These are phyloP conservation scores for Candida alai DNA, from an alignment of 805 yeast species.

Conservation along the genomic window DNA sequence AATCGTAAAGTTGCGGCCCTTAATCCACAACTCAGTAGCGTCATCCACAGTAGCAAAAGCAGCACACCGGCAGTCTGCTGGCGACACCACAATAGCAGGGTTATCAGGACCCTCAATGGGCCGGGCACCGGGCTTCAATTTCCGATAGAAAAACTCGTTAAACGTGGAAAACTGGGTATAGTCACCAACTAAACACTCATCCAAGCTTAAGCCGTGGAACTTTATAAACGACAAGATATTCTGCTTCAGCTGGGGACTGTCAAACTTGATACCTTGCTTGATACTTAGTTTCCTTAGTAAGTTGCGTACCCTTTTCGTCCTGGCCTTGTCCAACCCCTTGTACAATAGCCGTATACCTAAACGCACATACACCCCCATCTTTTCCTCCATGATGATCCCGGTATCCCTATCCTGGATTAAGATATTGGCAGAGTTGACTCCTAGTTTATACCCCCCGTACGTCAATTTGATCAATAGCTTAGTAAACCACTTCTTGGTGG, in stretches of 20 bases:
- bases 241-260: constrained; percentile 57
- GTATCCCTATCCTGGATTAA: constrained; percentile 88
- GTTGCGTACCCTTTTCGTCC: constrained; percentile 53
- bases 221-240: constrained; percentile 75
- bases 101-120: constrained; percentile 57
- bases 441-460: constrained; percentile 82
- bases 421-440: constrained; percentile 89
- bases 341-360: constrained; percentile 83
- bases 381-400: constrained; percentile 88
- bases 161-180: constrained; percentile 58
- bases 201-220: constrained; percentile 75
- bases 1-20: constrained; percentile 73
- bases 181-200: constrained; percentile 56
- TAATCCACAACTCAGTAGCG: constrained; percentile 85
- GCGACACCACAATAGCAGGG: constrained; percentile 55
- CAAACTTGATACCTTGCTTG: constrained; percentile 84
- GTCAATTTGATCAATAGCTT: constrained; percentile 78
- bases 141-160: constrained; percentile 86
- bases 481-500: constrained; percentile 85
- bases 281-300: constrained; percentile 62
- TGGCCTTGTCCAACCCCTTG: constrained; percentile 65
- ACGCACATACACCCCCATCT: constrained; percentile 84
- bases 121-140: constrained; percentile 67
- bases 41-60: constrained; percentile 54
- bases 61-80: constrained; percentile 86